Evolutionary conservation across 306 rosid genomes (phyloP), one percentile per base, ranked within the genome.

Genomic region (Potentilla sterilis): DNA sequence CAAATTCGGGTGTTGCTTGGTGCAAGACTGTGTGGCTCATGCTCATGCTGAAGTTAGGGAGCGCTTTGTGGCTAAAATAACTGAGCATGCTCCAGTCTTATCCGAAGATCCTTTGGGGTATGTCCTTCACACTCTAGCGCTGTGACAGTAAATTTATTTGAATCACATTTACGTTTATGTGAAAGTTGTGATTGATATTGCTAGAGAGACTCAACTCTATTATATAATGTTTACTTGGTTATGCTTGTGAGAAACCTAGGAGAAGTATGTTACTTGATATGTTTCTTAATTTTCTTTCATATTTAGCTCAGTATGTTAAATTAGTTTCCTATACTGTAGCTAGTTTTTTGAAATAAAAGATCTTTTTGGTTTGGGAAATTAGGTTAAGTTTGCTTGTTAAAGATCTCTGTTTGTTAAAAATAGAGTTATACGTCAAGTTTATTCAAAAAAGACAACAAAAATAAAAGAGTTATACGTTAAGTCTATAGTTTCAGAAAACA

Each of bases 21-120:
- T 88, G 41, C 86, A 88, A 75, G 48, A 8, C 5, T 79, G 84
- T 41, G 13, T 88, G 13, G 4, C 0, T 1, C 1, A 18, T 19
- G 82, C 35, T 4, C 6, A 0, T 6, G 2, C 7, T 21, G 67
- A 38, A 38, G 78, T 75, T 10, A 43, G 7, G 41, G 0, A 0
- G 9, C 7, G 2, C 3, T 41, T 88, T 41, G 42, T 83, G 59
- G 2, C 18, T 8, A 11, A 14, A 49, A 47, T 86, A 13, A 46
- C 51, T 24, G 7, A 2, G 12, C 21, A 70, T 65, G 82, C 83
- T 15, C 41, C 16, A 8, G 9, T 52, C 41, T 79, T 90, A 46
- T 42, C 92, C 0, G 52, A 74, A 48, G 64, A 86, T 83, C 69
- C 21, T 32, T 81, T 54, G 34, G 96, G 89, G 96, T 88, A 59